Conservation (phyloP, 2,329 filamentous ascomycete genomes). For the Sarocladiaceae sp. region DNA sequence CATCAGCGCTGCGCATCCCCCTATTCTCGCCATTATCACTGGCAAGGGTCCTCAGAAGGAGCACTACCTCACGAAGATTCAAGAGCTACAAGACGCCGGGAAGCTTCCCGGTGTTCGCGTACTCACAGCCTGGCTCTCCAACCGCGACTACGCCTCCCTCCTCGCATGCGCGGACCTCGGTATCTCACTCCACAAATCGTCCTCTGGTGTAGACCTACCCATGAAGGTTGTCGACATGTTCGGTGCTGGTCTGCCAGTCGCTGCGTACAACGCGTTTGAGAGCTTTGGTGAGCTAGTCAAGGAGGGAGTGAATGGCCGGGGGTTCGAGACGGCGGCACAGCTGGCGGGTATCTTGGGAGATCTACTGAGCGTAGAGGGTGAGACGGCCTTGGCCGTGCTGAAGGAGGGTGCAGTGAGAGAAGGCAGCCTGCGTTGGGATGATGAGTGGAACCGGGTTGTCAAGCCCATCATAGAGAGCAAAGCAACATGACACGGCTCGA, state of each 20-base stretch:
- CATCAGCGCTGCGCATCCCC: constrained; percentile 35
- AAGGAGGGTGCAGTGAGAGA: constrained; percentile 67
- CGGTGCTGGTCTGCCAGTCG: constrained; percentile 83
- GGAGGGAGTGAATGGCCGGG: constrained; percentile 78
- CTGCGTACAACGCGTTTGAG: constrained; percentile 78
- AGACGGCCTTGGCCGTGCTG: constrained; percentile 50
- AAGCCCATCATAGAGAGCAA: constrained; percentile 61
- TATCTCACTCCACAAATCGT: constrained; percentile 86
- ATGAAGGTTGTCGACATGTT: constrained; percentile 99
- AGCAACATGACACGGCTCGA: too few species aligned
- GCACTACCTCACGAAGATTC: constrained; percentile 63
- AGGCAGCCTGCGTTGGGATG: constrained; percentile 75
- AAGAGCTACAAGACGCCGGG: constrained; percentile 50
- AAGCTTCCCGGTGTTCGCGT: constrained; percentile 66
- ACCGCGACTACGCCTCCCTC: constrained; percentile 76
- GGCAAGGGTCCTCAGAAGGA: constrained; percentile 84
- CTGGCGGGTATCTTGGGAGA: constrained; percentile 57
- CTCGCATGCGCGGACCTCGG: constrained; percentile 84
- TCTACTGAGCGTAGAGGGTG: constrained; percentile 51
- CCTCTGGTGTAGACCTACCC: constrained; percentile 88
- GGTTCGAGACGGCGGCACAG: constrained; percentile 68
- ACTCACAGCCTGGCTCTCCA: constrained; percentile 76
- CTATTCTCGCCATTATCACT: constrained; percentile 86
- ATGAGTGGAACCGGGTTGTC: constrained; percentile 84
- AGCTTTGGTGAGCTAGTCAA: constrained; percentile 88